These are phyloP conservation scores for Marsdenia floribunda DNA, from an alignment of 257 asterid genomes.

Conservation along the genomic window DNA sequence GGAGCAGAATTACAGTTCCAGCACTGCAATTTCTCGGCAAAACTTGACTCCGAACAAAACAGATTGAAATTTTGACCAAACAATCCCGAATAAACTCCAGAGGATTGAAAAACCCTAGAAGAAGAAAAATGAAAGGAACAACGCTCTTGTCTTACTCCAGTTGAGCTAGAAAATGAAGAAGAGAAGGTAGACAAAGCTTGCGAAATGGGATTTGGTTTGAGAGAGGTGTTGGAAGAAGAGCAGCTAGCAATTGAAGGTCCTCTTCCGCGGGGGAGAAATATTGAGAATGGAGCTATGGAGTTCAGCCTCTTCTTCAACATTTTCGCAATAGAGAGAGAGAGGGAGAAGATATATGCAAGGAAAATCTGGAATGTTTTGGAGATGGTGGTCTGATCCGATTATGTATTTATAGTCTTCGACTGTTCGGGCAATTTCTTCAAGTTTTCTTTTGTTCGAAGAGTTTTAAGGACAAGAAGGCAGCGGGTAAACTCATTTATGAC, in stretches of 20 bases:
- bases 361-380: not conserved
- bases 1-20: conserved; percentile 69
- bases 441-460: not conserved
- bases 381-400: not conserved
- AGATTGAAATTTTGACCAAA: conserved; percentile 5
- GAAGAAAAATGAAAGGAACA: conserved; percentile 10
- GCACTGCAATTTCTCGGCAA: conserved; percentile 35
- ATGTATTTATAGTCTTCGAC: conserved; percentile 20
- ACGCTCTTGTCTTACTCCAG: conserved; percentile 15
- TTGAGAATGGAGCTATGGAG: conserved; percentile 17
- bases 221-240: conserved; percentile 17
- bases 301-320: conserved; percentile 59
- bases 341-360: not conserved
- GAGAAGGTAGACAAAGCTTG: conserved; percentile 19
- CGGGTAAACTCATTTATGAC: too few relatives aligned
- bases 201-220: conserved; percentile 6
- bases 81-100: conserved; percentile 12
- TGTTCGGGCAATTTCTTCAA: not conserved
- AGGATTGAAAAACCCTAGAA: conserved; percentile 20
- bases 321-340: conserved; percentile 11
- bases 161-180: conserved; percentile 13
- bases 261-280: conserved; percentile 18
- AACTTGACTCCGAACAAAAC: conserved; percentile 37
- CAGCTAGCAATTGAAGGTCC: conserved; percentile 18
- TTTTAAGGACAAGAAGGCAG: too few relatives aligned